These are phyloP conservation scores for Blumeria graminis DNA, from an alignment of 2,329 filamentous ascomycete species.

Conservation along the genomic window DNA sequence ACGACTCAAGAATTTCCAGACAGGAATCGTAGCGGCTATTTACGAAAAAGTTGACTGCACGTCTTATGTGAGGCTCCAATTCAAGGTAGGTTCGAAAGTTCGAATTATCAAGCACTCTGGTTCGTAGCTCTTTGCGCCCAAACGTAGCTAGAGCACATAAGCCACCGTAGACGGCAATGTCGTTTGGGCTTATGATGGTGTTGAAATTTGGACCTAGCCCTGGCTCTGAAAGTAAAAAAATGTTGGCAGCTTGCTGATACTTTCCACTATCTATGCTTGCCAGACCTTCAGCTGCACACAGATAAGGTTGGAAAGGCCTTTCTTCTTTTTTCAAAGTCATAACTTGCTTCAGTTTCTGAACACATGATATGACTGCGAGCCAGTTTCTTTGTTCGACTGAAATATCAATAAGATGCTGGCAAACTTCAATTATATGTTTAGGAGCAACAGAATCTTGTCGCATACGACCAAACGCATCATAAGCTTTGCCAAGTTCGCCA, in stretches of 20 bases:
- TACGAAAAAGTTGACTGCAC: conserved; percentile 72
- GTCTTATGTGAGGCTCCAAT: conserved; percentile 79
- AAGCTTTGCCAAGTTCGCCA: conserved; percentile 48
- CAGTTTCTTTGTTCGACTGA: conserved; percentile 58
- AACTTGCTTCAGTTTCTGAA: conserved; percentile 39
- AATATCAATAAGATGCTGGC: conserved; percentile 53
- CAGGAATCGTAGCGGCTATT: conserved; percentile 75
- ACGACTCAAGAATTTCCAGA: conserved; percentile 57
- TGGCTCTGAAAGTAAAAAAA: conserved; percentile 26
- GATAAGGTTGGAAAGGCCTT: conserved; percentile 23
- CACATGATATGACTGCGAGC: conserved; percentile 36
- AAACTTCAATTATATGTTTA: conserved; percentile 64
- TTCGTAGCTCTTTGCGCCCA: conserved; percentile 52
- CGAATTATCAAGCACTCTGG: conserved; percentile 51
- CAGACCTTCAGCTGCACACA: conserved; percentile 34
- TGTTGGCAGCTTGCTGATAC: conserved; percentile 42
- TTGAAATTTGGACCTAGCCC: conserved; percentile 33
- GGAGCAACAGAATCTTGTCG: conserved; percentile 68
- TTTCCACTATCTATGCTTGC: conserved; percentile 29
- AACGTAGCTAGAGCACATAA: conserved; percentile 79
- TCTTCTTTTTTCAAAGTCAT: conserved; percentile 21
- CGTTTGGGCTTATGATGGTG: conserved; percentile 56
- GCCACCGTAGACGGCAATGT: conserved; percentile 78
- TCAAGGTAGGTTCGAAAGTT: conserved; percentile 74
- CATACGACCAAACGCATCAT: conserved; percentile 66